Conservation (phyloP, 768 basidiomycete species). For the Asterophora lycoperdoides region DNA sequence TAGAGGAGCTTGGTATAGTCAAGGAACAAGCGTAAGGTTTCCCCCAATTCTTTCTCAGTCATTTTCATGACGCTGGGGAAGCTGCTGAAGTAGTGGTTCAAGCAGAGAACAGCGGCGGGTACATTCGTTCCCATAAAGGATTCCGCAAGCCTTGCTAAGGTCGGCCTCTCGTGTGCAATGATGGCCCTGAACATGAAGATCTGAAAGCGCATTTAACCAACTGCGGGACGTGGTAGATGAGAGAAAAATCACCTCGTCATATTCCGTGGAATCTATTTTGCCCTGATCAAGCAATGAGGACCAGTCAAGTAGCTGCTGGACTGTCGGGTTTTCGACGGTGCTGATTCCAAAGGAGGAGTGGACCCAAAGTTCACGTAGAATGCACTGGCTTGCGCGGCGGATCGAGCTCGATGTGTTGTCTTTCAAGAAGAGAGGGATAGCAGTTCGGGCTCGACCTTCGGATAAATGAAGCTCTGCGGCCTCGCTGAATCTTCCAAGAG, state of each 20-base stretch:
- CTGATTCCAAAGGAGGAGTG: slow-evolving; percentile 36
- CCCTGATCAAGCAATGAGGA: slow-evolving; percentile 15
- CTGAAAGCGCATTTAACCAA: background rate
- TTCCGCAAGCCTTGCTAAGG: slow-evolving; percentile 29
- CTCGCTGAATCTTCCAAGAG: slow-evolving; percentile 38
- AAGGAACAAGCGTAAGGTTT: slow-evolving; percentile 30
- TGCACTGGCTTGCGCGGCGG: slow-evolving; percentile 31
- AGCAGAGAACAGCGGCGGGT: slow-evolving; percentile 37
- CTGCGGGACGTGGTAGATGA: background rate
- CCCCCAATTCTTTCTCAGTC: slow-evolving; percentile 22
- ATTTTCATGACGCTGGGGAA: slow-evolving; percentile 23
- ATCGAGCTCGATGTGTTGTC: slow-evolving; percentile 27
- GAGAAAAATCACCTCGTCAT: background rate
- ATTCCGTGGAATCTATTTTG: slow-evolving; percentile 3
- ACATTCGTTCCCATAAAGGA: slow-evolving; percentile 23
- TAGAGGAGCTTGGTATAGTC: slow-evolving; percentile 31
- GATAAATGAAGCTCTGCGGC: slow-evolving; percentile 50
- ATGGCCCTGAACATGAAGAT: slow-evolving; percentile 21
- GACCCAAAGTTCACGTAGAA: slow-evolving; percentile 44
- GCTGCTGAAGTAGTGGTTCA: slow-evolving; percentile 37
- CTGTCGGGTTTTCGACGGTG: slow-evolving; percentile 11
- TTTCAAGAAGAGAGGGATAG: slow-evolving; percentile 41
- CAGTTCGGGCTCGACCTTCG: slow-evolving; percentile 44
- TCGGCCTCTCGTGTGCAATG: slow-evolving; percentile 12
- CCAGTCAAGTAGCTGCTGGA: slow-evolving; percentile 23